Evolutionary conservation across 2,329 filamentous ascomycete genomes (phyloP).

Genomic region (Mycosphaerella arachidis): DNA sequence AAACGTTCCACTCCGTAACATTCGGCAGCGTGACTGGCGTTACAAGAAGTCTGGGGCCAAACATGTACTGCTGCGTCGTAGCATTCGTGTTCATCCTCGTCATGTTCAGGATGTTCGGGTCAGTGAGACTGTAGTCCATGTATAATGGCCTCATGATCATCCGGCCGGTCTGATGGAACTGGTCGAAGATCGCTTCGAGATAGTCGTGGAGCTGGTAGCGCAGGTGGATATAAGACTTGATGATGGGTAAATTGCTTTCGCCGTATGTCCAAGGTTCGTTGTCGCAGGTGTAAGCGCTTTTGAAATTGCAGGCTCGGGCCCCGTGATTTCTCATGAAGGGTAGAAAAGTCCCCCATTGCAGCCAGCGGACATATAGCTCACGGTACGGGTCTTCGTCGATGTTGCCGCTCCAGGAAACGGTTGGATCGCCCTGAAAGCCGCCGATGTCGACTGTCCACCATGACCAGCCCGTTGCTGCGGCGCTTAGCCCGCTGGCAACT

Average conservation of each 20-base stretch:
- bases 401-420: constrained; percentile 33
- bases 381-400: constrained; percentile 29
- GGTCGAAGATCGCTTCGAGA: constrained; percentile 31
- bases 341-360: constrained; percentile 32
- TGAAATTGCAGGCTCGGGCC: constrained; percentile 25
- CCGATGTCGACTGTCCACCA: constrained; percentile 33
- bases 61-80: constrained; percentile 40
- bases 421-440: constrained; percentile 32
- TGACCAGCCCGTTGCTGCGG: constrained; percentile 27
- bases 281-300: constrained; percentile 35
- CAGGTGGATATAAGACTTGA: constrained; percentile 29
- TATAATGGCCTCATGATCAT: constrained; percentile 39
- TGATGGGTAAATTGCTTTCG: constrained; percentile 27
- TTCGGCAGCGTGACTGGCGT: constrained; percentile 36
- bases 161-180: constrained; percentile 32
- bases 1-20: constrained; percentile 36
- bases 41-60: constrained; percentile 36
- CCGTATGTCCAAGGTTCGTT: constrained; percentile 35
- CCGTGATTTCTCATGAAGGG: constrained; percentile 33
- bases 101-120: constrained; percentile 23
- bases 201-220: constrained; percentile 30
- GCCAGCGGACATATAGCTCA: constrained; percentile 31
- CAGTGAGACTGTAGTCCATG: constrained; percentile 36
- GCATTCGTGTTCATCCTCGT: constrained; percentile 32
- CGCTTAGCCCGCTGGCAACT: constrained; percentile 27